Base-by-base conservation (phyloP, 2,329 filamentous ascomycete species). In the Penicillium sp. region DNA sequence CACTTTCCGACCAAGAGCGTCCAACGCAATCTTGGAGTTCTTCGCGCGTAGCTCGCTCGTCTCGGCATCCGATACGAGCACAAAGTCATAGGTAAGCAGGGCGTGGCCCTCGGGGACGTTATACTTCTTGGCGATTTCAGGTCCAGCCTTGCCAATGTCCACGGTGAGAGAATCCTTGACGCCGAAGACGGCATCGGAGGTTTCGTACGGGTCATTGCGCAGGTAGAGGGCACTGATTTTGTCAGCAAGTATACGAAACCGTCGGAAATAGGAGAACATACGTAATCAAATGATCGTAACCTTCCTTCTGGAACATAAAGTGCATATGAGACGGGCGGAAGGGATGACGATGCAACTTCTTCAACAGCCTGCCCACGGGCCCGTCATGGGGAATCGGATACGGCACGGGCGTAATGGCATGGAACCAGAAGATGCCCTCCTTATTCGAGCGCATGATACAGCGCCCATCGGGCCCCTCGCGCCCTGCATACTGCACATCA, bases 351-450 rank as follows among this genome's bases (percentile, higher is more conserved):
- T 81, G 79, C 62, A 94, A 67, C 63, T 74, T 69, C 66, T 76
- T 74, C 62, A 94, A 72, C 60, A 94, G 68, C 70, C 84, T 82
- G 0, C 89, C 91, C 1, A 95, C 90, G 0, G 91, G 90, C 8
- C 89, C 89, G 71, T 95, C 90, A 62, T 89, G 80, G 1, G 90
- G 89, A 63, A 95, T 94, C 0, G 89, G 87, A 71, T 95, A 96
- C 47, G 87, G 85, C 51, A 95, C 90, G 0, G 91, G 91, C 53
- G 87, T 85, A 66, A 95, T 90, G 0, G 87, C 89, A 64, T 85
- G 86, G 76, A 95, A 95, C 85, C 87, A 95, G 68, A 95, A 94
- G 1, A 79, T 66, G 0, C 92, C 92, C 31, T 90, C 76, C 0
- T 79, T 76, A 60, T 92, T 89, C 54, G 80, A 87, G 38, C 73